These are phyloP conservation scores for Xerocomus nothofagi DNA, from an alignment of 1,284 basidiomycete genomes.

Conservation along the genomic window DNA sequence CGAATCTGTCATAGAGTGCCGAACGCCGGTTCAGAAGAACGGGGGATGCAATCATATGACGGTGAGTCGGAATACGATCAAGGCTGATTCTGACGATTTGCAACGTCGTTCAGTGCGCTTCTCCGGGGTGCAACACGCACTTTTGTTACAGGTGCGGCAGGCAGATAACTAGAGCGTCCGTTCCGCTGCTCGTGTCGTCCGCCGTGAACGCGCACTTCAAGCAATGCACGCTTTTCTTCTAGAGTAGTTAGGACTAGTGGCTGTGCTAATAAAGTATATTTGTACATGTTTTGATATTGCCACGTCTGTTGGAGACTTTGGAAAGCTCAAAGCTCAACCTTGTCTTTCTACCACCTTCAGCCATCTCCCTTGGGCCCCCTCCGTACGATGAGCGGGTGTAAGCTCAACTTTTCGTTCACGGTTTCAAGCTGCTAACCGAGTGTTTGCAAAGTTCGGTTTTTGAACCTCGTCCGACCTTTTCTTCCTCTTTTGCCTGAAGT, in stretches of 20 bases:
- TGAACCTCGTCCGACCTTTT: constrained; percentile 95
- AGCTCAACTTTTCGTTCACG: constrained; percentile 33
- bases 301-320: constrained; percentile 31
- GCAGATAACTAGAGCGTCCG: constrained; percentile 48
- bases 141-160: constrained; percentile 62
- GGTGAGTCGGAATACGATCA: constrained; percentile 37
- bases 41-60: constrained; percentile 69
- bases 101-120: constrained; percentile 44
- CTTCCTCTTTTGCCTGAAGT: constrained; percentile 93
- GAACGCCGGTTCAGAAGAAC: constrained; percentile 55
- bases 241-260: no score
- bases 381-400: constrained; percentile 41
- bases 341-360: constrained; percentile 16
- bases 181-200: constrained; percentile 41
- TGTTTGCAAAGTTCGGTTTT: constrained; percentile 68
- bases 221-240: constrained; percentile 27
- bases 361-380: constrained; percentile 18
- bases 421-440: not conserved
- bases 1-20: constrained; percentile 46
- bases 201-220: constrained; percentile 49
- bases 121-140: constrained; percentile 62
- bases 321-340: constrained; percentile 19
- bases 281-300: constrained; percentile 33
- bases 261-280: constrained; percentile 24
- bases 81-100: not conserved